Evolutionary conservation across 371 early-diverging fungal genomes (phyloP), one percentile per base, ranked within the genome.

Genomic region (Blyttiomyces sp.): DNA sequence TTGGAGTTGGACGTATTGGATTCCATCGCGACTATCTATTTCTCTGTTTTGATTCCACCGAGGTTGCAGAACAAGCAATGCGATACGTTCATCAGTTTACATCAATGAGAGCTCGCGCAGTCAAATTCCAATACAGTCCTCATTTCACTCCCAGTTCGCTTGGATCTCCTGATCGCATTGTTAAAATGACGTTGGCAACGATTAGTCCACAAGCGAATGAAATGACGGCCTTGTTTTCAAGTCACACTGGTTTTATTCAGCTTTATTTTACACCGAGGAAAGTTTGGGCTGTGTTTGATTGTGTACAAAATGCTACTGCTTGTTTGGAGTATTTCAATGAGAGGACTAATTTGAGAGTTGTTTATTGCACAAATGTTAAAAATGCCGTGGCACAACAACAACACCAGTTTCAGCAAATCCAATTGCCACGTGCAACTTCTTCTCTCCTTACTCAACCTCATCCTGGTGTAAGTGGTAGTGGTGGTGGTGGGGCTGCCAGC

Each of bases 31-130:
- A 49, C 16, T 61, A 53, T 54, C 30, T 64, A 13, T 64, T 59
- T 31, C 33, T 51, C 6, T 59, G 59, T 50, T 64, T 64, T 36
- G 26, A 51, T 3, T 7, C 36, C 13, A 28, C 42, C 32, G 7
- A 19, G 21, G 7, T 13, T 3, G 64, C 64, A 1, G 44, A 53
- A 34, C 7, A 24, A 9, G 48, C 51, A 23, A 39, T 57, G 7
- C 9, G 11, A 3, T 27, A 21, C 35, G 45, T 64, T 35, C 36
- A 58, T 28, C 26, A 21, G n/a, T 11, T 16, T 5, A 64, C 64
- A 23, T 4, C 33, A 7, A 64, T 64, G 64, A 64, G 59, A 53
- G 58, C 64, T 11, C 64, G 64, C 31, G 48, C 27, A 13, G 64
- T 64, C 3, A 53, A 58, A 30, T 64, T 64, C 34, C 53, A 58